Evolutionary conservation across 441 rosid species (phyloP).

Genomic region (Pelargonium fulgidum): DNA sequence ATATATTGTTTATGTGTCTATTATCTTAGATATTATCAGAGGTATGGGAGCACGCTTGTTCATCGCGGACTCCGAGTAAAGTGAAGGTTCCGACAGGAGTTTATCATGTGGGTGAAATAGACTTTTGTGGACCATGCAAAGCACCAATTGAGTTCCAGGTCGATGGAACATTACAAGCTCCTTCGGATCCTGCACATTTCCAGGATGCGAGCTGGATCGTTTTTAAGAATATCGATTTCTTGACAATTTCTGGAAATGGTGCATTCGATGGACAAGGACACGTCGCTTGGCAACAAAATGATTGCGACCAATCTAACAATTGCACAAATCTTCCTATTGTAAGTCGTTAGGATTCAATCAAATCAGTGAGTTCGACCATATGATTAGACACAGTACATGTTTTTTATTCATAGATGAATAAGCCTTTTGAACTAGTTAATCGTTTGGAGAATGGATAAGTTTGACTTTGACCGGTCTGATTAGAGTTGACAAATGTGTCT

Average conservation of each 20-base stretch:
- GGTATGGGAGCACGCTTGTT: conserved; percentile 19
- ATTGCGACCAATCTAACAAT: neutral
- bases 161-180: conserved; percentile 15
- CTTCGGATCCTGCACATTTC: neutral
- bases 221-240: neutral
- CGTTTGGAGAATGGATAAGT: too few relatives aligned
- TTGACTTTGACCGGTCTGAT: too few relatives aligned
- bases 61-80: neutral
- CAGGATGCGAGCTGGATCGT: neutral
- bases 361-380: too few relatives aligned
- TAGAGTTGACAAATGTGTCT: too few relatives aligned
- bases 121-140: conserved; percentile 15
- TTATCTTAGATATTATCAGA: neutral
- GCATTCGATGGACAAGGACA: neutral
- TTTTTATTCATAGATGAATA: too few relatives aligned
- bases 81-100: conserved; percentile 16
- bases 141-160: conserved; percentile 7
- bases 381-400: too few relatives aligned
- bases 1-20: too few relatives aligned
- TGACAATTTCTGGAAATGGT: neutral
- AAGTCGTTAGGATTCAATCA: too few relatives aligned
- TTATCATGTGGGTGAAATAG: neutral
- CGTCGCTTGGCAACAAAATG: neutral
- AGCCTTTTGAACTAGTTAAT: too few relatives aligned
- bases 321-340: neutral